phyloP scores from a whole-genome alignment of 1,284 basidiomycete species.

The Xerocomus nothofagi region DNA sequence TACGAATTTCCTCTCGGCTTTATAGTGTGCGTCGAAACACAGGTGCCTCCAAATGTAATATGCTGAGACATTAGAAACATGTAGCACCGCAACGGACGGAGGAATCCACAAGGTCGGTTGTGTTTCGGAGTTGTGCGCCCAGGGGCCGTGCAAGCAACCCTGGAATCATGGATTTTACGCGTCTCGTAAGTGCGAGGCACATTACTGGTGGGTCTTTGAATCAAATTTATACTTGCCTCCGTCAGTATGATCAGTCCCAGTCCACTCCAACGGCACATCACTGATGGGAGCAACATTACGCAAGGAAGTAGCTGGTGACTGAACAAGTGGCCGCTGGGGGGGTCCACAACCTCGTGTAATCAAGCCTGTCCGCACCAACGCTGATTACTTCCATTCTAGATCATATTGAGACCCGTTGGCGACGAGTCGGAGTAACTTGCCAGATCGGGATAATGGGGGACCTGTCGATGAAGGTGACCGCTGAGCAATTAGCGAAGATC shows the following conservation, averaged over 20 bases:
- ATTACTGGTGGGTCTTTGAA: constrained; percentile 6
- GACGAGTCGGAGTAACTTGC: constrained; percentile 5
- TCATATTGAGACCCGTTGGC: constrained; percentile 15
- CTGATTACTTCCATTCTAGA: constrained; percentile 26
- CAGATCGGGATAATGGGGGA: constrained; percentile 11
- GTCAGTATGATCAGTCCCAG: constrained; percentile 5
- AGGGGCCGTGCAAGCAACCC: constrained; percentile 23
- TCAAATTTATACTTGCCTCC: constrained; percentile 10
- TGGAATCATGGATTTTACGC: constrained; percentile 16
- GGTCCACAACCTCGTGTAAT: constrained; percentile 25
- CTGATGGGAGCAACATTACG: constrained; percentile 22
- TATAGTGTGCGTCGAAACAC: constrained; percentile 19
- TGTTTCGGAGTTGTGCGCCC: constrained; percentile 19
- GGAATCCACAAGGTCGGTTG: constrained; percentile 5
- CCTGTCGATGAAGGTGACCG: constrained; percentile 4
- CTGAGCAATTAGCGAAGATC: constrained; percentile 10
- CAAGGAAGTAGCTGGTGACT: constrained; percentile 7
- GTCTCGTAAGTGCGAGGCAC: constrained; percentile 16
- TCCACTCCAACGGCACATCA: constrained; percentile 6
- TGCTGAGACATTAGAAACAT: constrained; percentile 4
- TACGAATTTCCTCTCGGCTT: constrained; percentile 13
- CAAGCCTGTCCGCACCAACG: constrained; percentile 5
- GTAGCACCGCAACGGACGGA: constrained; percentile 13
- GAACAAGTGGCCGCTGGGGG: constrained; percentile 9
- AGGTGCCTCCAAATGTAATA: constrained; percentile 7